Base-by-base conservation (phyloP, 768 basidiomycete species). In the Paxillus ammoniavirescens region DNA sequence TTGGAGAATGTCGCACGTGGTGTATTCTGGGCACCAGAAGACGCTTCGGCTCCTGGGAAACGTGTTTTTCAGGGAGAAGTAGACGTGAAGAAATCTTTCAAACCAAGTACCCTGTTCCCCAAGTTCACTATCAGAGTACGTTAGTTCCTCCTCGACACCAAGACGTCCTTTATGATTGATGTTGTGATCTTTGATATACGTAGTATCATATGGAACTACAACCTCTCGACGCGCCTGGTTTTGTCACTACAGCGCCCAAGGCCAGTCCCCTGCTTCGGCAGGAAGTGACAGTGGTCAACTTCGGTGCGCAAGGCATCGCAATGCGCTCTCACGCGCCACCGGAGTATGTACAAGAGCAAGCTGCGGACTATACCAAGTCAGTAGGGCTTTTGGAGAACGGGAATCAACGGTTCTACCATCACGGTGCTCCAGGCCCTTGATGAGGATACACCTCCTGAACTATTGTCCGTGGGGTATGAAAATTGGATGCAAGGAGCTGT, bases 381-480 rank as follows among this genome's bases (percentile, higher is more conserved):
- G 68, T 80, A 30, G 82, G 79, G 13, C 73, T 79, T 37, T 63
- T 82, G 59, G 80, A 82, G 61, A 82, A 80, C 59, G 79, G 80
- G 13, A 82, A 83, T 61, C 80, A 82, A 59, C 69, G 78, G 58
- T 83, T 80, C 61, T 67, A 60, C 45, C 61, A 63, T 50, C 55
- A 68, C 30, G 58, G 58, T 18, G 60, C 54, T 12, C 17, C 30
- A 50, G 56, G 49, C 21, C 21, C 21, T 21, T 21, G 21, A 21
- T 21, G 21, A 21, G 21, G 21, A 21, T 21, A 3, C 21, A 21
- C 21, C 21, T 21, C 21, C 21, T 21, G 21, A 21, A 3, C 21
- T 21, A 21, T 21, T 21, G 21, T 21, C 21, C 21, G 21, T 21
- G 21, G 21, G 21, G 21, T 21, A 21, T 3, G 21, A 21, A 21